These are phyloP conservation scores for Triticum turgidum DNA, from an alignment of 176 grass and related monocot genomes.

Conservation along the genomic window DNA sequence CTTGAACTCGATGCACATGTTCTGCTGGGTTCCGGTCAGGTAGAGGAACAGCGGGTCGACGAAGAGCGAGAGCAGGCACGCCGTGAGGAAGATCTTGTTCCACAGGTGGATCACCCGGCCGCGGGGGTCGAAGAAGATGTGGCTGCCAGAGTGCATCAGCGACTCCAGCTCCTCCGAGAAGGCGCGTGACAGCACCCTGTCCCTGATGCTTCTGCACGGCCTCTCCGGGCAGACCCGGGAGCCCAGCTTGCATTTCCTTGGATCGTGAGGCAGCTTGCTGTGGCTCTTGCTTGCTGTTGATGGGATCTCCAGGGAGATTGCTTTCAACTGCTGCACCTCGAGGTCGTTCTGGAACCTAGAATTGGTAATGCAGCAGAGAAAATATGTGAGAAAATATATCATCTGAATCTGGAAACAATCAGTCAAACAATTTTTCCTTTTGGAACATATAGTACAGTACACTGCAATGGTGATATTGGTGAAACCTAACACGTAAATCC, in stretches of 20 bases:
- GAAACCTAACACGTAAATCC: neutral
- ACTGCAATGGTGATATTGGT: neutral
- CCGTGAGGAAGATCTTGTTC: constrained; percentile 80
- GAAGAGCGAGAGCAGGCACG: constrained; percentile 73
- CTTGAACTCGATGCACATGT: constrained; percentile 57
- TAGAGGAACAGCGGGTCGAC: constrained; percentile 93
- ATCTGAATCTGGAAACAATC: neutral
- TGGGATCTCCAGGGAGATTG: constrained; percentile 27
- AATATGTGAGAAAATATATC: neutral
- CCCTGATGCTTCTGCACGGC: constrained; percentile 33
- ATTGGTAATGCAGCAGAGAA: neutral
- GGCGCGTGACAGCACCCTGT: constrained; percentile 59
- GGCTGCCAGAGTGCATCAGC: constrained; percentile 36
- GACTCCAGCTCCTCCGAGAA: constrained; percentile 90
- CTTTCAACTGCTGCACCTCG: constrained; percentile 34
- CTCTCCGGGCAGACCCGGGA: constrained; percentile 41
- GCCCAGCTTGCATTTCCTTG: constrained; percentile 38
- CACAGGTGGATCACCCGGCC: constrained; percentile 61
- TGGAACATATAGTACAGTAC: neutral
- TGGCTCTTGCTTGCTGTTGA: constrained; percentile 21
- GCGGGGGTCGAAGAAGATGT: constrained; percentile 64
- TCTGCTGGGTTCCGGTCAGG: constrained; percentile 54
- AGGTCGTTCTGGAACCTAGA: constrained; percentile 74
- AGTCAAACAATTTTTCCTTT: too few species aligned
- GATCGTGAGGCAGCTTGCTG: constrained; percentile 4